Conservation (phyloP, 2,329 filamentous ascomycete species). For the Helotiales sp. region DNA sequence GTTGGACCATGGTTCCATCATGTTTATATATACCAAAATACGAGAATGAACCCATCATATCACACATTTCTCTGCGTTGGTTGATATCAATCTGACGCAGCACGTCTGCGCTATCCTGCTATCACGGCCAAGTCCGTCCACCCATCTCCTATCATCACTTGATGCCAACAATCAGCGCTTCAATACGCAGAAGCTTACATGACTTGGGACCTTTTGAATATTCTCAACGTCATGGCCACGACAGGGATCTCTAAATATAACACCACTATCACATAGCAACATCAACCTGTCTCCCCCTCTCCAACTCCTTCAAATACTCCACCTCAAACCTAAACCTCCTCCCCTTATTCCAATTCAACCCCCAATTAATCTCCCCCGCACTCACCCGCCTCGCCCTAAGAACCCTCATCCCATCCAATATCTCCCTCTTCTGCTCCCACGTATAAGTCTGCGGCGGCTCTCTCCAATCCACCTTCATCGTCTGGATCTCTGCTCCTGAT, state of each 20-base stretch:
- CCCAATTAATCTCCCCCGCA: conserved; percentile 31
- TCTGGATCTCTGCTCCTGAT: conserved; percentile 26
- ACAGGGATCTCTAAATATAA: too few species aligned
- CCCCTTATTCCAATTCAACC: conserved; percentile 31
- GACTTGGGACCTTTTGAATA: too few species aligned
- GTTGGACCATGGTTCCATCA: conserved; percentile 20
- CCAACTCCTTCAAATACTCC: conserved; percentile 28
- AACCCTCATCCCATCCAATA: conserved; percentile 28
- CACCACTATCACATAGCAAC: not conserved
- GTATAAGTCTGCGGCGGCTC: conserved; percentile 32
- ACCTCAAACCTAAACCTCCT: conserved; percentile 28
- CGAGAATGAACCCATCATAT: conserved; percentile 1
- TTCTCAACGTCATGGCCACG: too few species aligned
- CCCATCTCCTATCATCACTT: too few species aligned
- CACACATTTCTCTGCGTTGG: too few species aligned
- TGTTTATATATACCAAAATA: conserved; percentile 9
- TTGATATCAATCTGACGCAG: too few species aligned
- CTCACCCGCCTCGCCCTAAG: conserved; percentile 23
- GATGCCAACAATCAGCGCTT: too few species aligned
- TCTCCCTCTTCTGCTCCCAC: conserved; percentile 29
- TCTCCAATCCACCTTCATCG: conserved; percentile 28
- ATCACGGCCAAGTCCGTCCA: too few species aligned
- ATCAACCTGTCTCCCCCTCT: conserved; percentile 17
- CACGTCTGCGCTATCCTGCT: too few species aligned
- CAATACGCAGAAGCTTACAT: too few species aligned